A percentile compares a stretch with the other conserved stretches of the same genome.
Evolutionary conservation across 2,329 filamentous ascomycete species (phyloP).

Genomic region (Plenodomus biglobosus): DNA sequence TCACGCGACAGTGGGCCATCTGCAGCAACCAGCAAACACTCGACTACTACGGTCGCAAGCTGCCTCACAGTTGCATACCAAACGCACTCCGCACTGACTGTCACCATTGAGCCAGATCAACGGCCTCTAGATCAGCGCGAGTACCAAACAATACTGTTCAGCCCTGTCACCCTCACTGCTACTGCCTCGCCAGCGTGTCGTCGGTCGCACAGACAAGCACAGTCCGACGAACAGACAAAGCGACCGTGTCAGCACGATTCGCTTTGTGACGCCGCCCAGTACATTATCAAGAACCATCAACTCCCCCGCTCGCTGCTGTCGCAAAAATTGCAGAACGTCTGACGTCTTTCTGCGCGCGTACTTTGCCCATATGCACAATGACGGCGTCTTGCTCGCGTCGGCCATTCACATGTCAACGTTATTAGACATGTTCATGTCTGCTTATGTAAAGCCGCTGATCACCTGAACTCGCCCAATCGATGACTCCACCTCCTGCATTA

Average conservation of each 20-base stretch:
- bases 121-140: neutral
- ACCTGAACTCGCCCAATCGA: slow-evolving; percentile 1
- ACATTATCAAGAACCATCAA: slow-evolving; percentile 1
- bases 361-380: slow-evolving; percentile 40
- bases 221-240: slow-evolving; percentile 10
- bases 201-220: slow-evolving; percentile 11
- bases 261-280: slow-evolving; percentile 1
- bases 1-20: neutral
- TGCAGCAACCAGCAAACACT: slow-evolving; percentile 11
- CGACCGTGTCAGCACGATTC: slow-evolving; percentile 1
- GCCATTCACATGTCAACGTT: slow-evolving; percentile 16
- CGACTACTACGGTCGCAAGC: neutral
- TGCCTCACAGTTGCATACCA: neutral
- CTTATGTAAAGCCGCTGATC: neutral
- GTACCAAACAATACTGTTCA: slow-evolving; percentile 5
- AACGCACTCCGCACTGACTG: neutral
- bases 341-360: slow-evolving; percentile 18
- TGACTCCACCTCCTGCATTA: slow-evolving; percentile 9
- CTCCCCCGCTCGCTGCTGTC: slow-evolving; percentile 1
- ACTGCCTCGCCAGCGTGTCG: slow-evolving; percentile 5
- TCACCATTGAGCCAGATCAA: neutral
- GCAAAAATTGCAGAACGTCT: slow-evolving; percentile 10
- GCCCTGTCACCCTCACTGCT: slow-evolving; percentile 5
- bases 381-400: slow-evolving; percentile 17
- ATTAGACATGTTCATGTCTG: no score